These are phyloP conservation scores for Heliocybe sulcata DNA, from an alignment of 1,284 basidiomycete genomes.

Conservation along the genomic window DNA sequence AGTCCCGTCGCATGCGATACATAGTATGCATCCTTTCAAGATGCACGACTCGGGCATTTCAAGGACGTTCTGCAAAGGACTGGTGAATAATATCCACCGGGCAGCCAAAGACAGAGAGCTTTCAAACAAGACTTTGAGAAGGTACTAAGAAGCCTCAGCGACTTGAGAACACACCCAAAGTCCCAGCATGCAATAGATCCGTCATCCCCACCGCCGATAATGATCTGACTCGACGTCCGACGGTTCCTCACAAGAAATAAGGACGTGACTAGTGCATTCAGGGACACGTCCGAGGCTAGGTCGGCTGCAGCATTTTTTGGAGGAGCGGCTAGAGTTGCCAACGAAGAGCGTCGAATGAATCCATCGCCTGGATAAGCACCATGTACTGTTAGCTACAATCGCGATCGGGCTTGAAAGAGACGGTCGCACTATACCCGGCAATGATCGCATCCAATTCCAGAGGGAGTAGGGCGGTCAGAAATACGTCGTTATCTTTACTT, in stretches of 20 bases:
- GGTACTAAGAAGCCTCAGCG: neutral
- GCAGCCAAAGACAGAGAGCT: conserved; percentile 61
- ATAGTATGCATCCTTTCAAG: conserved; percentile 66
- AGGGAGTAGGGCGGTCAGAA: conserved; percentile 44
- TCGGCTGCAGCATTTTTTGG: conserved; percentile 22
- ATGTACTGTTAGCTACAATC: conserved; percentile 2
- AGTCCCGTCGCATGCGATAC: conserved; percentile 75
- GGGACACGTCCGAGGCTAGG: conserved; percentile 30
- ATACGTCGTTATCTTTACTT: conserved; percentile 4
- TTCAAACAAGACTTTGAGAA: conserved; percentile 4
- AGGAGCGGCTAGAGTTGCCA: conserved; percentile 22
- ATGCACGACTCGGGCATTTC: conserved; percentile 52
- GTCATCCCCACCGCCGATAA: conserved; percentile 69
- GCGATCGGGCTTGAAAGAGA: neutral
- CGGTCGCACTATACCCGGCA: conserved; percentile 50
- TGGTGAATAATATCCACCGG: conserved; percentile 63
- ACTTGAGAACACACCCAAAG: conserved; percentile 34
- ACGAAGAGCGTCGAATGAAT: conserved; percentile 31
- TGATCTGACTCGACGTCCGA: conserved; percentile 46
- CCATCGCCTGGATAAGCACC: conserved; percentile 52
- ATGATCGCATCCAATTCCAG: conserved; percentile 49
- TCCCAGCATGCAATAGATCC: conserved; percentile 72
- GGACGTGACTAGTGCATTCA: conserved; percentile 36
- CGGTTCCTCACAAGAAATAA: conserved; percentile 50
- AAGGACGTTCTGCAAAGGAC: conserved; percentile 52